Conservation (phyloP, 2,329 filamentous ascomycete genomes). For the Cercospora sp. region DNA sequence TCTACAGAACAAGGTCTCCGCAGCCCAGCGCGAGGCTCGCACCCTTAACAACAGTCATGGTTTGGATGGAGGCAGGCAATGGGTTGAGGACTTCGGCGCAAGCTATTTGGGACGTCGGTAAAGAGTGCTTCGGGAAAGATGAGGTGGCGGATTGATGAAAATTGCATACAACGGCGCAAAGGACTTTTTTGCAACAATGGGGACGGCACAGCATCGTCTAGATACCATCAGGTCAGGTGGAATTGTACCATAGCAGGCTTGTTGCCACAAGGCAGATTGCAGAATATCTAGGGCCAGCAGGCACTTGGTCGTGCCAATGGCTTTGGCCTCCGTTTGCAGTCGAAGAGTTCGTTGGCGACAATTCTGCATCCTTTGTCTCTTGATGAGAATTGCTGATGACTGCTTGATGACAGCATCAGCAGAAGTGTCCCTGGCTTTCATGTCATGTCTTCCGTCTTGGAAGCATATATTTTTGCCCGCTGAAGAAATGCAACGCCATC, state of each 20-base stretch:
- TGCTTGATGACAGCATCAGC: background rate
- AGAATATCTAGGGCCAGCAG: background rate
- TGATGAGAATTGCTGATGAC: background rate
- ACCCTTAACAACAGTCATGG: constrained; percentile 52
- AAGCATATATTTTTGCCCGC: background rate
- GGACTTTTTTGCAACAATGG: background rate
- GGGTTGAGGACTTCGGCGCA: constrained; percentile 14
- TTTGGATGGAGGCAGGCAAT: constrained; percentile 49
- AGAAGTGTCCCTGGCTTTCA: background rate
- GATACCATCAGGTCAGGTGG: background rate
- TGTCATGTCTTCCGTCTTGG: background rate
- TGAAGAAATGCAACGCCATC: background rate
- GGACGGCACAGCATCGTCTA: background rate
- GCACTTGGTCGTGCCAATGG: background rate
- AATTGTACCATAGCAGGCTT: constrained; percentile 4
- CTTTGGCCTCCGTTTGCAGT: background rate
- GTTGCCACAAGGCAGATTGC: background rate
- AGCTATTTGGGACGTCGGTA: constrained; percentile 15
- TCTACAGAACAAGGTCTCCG: constrained; percentile 77
- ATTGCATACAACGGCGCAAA: background rate
- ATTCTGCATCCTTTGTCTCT: background rate
- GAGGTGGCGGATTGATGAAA: background rate
- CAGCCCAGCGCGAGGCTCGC: constrained; percentile 77
- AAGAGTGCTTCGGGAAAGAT: background rate
- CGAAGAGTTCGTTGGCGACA: background rate